Conservation (phyloP, 495 filamentous ascomycete species). For the Bacidia rubella region DNA sequence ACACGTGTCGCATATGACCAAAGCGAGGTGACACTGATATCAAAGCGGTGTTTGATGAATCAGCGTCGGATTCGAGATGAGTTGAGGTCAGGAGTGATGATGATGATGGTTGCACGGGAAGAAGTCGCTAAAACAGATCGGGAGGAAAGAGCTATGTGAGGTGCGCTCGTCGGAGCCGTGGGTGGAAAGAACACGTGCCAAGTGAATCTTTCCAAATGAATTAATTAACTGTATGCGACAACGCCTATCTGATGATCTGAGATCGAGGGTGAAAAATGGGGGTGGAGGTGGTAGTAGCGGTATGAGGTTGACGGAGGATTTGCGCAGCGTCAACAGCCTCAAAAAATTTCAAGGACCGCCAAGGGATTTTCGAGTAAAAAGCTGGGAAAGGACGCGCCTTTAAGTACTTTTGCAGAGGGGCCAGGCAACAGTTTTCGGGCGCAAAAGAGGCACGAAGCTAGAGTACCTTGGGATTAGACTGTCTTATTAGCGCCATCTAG, state of each 20-base stretch:
- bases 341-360: slow-evolving; percentile 2
- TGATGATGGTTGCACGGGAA: slow-evolving; percentile 2
- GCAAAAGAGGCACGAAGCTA: not conserved
- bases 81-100: slow-evolving; percentile 13
- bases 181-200: slow-evolving; percentile 15
- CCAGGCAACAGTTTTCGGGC: not conserved
- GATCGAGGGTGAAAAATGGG: not conserved
- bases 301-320: slow-evolving; percentile 7
- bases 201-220: slow-evolving; percentile 15
- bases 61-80: not conserved
- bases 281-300: slow-evolving; percentile 2
- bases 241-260: slow-evolving; percentile 11
- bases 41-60: not conserved
- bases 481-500: not conserved
- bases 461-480: not conserved
- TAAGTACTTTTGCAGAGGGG: not conserved
- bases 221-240: slow-evolving; percentile 15
- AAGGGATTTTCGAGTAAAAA: slow-evolving; percentile 6
- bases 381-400: not conserved
- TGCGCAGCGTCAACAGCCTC: slow-evolving; percentile 9
- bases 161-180: slow-evolving; percentile 14
- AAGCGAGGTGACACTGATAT: not conserved
- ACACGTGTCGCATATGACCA: not conserved
- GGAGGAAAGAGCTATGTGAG: slow-evolving; percentile 12
- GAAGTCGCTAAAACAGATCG: slow-evolving; percentile 24